Conservation (phyloP, 805 yeast genomes). For the Diddensiella santjacobensis region DNA sequence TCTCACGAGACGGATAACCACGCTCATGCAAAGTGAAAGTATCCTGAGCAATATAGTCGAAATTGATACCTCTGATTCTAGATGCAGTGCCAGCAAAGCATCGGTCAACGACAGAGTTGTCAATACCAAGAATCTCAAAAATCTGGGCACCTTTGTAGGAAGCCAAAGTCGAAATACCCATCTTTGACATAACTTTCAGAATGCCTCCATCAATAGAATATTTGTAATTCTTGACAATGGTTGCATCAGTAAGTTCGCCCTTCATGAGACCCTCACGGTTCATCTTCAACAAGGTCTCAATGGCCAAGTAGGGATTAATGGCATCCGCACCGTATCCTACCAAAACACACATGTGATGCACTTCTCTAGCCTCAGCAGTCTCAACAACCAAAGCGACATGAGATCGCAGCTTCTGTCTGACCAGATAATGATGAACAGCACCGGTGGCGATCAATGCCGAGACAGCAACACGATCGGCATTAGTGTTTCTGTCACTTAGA, state of each 20-base stretch:
- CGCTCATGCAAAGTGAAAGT: constrained; percentile 90
- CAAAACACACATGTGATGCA: constrained; percentile 90
- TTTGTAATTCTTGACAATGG: constrained; percentile 73
- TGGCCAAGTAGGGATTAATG: constrained; percentile 86
- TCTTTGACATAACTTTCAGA: constrained; percentile 95
- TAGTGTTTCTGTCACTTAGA: constrained; percentile 65
- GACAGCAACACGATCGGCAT: constrained; percentile 65
- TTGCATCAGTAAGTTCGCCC: constrained; percentile 49
- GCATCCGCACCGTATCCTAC: constrained; percentile 98
- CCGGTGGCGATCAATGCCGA: constrained; percentile 91
- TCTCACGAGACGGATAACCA: constrained; percentile 78
- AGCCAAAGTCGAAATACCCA: constrained; percentile 98
- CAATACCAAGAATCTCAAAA: constrained; percentile 94
- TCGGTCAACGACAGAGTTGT: constrained; percentile 88
- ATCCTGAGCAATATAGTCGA: constrained; percentile 94
- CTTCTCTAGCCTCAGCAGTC: constrained; percentile 96
- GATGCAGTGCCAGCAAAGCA: constrained; percentile 98
- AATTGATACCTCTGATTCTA: constrained; percentile 91
- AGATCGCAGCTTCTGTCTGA: constrained; percentile 92
- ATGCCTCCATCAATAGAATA: constrained; percentile 87
- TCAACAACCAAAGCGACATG: constrained; percentile 88
- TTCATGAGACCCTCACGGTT: constrained; percentile 65
- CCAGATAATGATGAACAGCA: constrained; percentile 95
- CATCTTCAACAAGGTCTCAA: constrained; percentile 84
- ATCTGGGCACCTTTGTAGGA: constrained; percentile 99